Evolutionary conservation across 2,329 filamentous ascomycete species (phyloP), one percentile per base, ranked within the genome.

Genomic region (Exophiala dermatitidis): DNA sequence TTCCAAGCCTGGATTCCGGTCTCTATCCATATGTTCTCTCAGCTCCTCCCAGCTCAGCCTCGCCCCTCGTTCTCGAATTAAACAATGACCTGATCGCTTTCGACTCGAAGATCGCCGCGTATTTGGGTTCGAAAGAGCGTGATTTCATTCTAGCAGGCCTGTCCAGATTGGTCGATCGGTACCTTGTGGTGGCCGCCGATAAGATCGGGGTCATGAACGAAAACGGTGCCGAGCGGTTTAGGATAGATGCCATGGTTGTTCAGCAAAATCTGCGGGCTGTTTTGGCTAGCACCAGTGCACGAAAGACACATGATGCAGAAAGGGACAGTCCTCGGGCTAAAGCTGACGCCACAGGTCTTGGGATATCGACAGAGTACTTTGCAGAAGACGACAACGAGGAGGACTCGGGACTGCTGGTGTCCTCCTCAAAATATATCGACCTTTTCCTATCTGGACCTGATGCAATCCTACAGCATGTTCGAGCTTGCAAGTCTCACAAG

Each of bases 181-280:
- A 86, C 65, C 82, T 97, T 2, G 82, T 96, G 36, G 75, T 82
- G 56, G 86, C 86, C 58, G 82, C 84, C 1, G 74, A 77, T 12
- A 79, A 81, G 65, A 86, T 91, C 42, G 82, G 83, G 46, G 83
- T 85, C 5, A 91, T 98, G 83, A 96, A 98, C 68, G 74, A 72
- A 36, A 81, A 86, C 63, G 93, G 93, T 40, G 88, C 85, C 55
- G 82, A 84, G n/a, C 81, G 90, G 36, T 90, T 98, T 81, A 85
- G 90, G 68, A 81, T 97, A 64, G 95, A 98, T 68, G 89, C 96
- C 46, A 78, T 96, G 28, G 93, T 98, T 38, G 75, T 98, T 48
- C 91, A 97, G 71, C 93, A 98, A 68, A 96, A 95, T 64, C 81
- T 98, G 51, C 95, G 95, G 74, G 95, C 95, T 61, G 84, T 98